phyloP scores from a whole-genome alignment of 2,329 filamentous ascomycete genomes.

The Neonectria neomacrospora region DNA sequence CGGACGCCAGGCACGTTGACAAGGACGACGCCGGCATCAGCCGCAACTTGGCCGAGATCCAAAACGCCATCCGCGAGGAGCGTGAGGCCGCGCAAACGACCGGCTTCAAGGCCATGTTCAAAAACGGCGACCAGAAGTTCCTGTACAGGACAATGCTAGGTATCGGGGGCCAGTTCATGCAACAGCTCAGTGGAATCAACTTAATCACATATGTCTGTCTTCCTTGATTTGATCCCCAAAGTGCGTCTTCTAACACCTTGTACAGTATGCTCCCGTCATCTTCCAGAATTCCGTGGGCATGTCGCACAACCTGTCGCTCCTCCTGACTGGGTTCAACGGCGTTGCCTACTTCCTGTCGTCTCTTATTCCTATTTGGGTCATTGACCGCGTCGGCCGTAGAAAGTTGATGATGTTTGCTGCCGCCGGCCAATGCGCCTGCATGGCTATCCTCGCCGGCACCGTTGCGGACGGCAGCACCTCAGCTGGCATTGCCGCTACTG shows the following conservation, averaged over 20 bases:
- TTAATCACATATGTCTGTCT: conserved; percentile 46
- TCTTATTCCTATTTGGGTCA: conserved; percentile 49
- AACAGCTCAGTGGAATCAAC: conserved; percentile 51
- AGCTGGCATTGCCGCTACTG: conserved; percentile 54
- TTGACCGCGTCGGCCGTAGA: conserved; percentile 61
- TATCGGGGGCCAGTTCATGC: conserved; percentile 58
- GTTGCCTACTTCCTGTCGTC: conserved; percentile 49
- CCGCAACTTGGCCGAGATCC: conserved; percentile 50
- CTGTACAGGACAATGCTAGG: conserved; percentile 54
- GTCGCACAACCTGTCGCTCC: conserved; percentile 57
- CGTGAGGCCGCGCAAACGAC: conserved; percentile 49
- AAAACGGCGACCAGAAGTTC: conserved; percentile 56
- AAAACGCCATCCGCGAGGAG: conserved; percentile 54
- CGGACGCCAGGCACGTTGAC: conserved; percentile 40
- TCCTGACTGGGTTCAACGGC: conserved; percentile 64
- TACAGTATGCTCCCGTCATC: conserved; percentile 54
- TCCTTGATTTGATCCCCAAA: neutral
- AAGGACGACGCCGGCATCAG: conserved; percentile 44
- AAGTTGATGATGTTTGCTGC: conserved; percentile 67
- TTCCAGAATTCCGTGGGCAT: conserved; percentile 58
- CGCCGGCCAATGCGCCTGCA: conserved; percentile 53
- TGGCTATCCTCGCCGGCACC: conserved; percentile 59
- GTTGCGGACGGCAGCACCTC: conserved; percentile 52
- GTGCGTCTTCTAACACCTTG: conserved; percentile 20
- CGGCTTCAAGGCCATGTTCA: conserved; percentile 51